Evolutionary conservation across 148 eudicot species (phyloP), one percentile per base, ranked within the genome.

Genomic region (Silene latifolia): DNA sequence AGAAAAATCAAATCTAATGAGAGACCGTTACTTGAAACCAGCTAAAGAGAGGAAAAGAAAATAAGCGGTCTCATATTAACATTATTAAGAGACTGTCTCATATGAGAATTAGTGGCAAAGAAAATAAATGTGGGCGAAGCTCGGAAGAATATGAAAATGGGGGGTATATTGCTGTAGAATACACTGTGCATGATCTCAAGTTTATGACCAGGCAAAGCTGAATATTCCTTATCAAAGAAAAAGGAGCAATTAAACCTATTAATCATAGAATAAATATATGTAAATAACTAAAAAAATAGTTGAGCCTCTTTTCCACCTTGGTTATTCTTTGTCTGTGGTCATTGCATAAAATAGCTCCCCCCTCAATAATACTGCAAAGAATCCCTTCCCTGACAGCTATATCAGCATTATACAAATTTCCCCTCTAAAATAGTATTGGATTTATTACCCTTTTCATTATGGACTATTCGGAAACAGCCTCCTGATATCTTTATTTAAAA

Each of bases 341-440:
- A 60, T 69, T 70, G 67, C 71, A 39, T n/a, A 54, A 70, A 67
- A 57, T 73, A 77, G 80, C 61, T 74, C 74, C 73, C 74, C 83
- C 64, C 58, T 77, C 82, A 88, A 84, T 83, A 83, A 85, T 85
- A 80, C 84, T 78, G 21, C 35, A 56, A 74, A 76, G 89, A 88
- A 86, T 87, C 85, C 73, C 73, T 81, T 85, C 81, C 81, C 76
- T 74, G 67, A 74, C 51, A 74, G 79, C 74, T 72, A 80, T 66
- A 81, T 17, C 70, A 18, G 66, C 24, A 51, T 74, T 67, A 73
- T 21, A 81, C 60, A 78, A 80, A 69, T 39, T 68, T 83, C 71
- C 83, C 85, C 79, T 72, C 77, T 35, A 5, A 35, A 35, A 35
- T 14, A 35, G 32, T 65, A 46, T 67, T 80, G 76, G 73, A 77